phyloP scores from a whole-genome alignment of 805 yeast species.

The Ogataea sp. region DNA sequence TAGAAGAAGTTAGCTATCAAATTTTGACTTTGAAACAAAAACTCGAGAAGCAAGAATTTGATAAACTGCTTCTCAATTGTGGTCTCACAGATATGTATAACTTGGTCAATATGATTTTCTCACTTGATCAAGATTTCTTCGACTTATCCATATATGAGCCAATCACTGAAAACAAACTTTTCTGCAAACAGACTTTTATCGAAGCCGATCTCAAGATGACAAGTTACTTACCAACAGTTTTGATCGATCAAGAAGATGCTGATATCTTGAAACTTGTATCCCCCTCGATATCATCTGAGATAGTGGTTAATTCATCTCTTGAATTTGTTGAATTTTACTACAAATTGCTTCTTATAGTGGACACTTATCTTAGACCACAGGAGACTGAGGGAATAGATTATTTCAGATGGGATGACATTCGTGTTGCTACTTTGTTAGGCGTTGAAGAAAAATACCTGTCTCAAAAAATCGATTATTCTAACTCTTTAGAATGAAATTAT shows the following conservation, averaged over 20 bases:
- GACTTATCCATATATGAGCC: slow-evolving; percentile 61
- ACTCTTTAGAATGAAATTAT: too few species aligned
- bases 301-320: slow-evolving; percentile 41
- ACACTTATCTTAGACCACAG: slow-evolving; percentile 26
- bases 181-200: slow-evolving; percentile 34
- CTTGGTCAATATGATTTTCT: slow-evolving; percentile 64
- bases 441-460: slow-evolving; percentile 35
- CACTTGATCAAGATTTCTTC: slow-evolving; percentile 40
- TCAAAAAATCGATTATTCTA: slow-evolving; percentile 9
- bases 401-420: slow-evolving; percentile 48
- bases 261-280: slow-evolving; percentile 51
- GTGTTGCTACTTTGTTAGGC: slow-evolving; percentile 66
- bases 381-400: slow-evolving; percentile 20
- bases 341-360: slow-evolving; percentile 28
- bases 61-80: slow-evolving; percentile 40
- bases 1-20: slow-evolving; percentile 25
- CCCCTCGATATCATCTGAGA: slow-evolving; percentile 51
- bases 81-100: slow-evolving; percentile 53
- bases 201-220: slow-evolving; percentile 38
- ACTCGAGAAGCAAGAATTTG: slow-evolving; percentile 38
- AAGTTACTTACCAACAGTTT: slow-evolving; percentile 48
- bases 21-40: slow-evolving; percentile 29
- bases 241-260: slow-evolving; percentile 51
- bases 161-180: slow-evolving; percentile 51
- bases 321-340: slow-evolving; percentile 41